Percentiles rank a stretch among this genome's conserved stretches.
These are phyloP conservation scores for Russula vinacea DNA, from an alignment of 768 basidiomycete species.

Conservation along the genomic window DNA sequence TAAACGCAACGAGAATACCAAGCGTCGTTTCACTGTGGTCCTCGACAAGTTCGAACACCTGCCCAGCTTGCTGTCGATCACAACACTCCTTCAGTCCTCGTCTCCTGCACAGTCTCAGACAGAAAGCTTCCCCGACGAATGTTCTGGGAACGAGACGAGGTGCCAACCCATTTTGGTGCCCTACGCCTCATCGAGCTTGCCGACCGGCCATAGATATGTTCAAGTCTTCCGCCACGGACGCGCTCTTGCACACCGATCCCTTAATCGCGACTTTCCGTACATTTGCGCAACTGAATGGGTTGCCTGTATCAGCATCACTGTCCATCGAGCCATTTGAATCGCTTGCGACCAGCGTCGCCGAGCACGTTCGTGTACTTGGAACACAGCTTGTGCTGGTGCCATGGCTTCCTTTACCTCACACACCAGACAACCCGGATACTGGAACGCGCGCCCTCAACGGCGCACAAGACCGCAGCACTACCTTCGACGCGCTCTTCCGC, in stretches of 20 bases:
- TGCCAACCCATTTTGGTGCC: slow-evolving; percentile 39
- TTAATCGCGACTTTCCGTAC: slow-evolving; percentile 70
- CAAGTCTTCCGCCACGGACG: slow-evolving; percentile 61
- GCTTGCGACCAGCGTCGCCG: slow-evolving; percentile 63
- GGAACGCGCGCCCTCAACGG: slow-evolving; percentile 12
- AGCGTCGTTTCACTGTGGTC: slow-evolving; percentile 73
- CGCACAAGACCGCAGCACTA: slow-evolving; percentile 41
- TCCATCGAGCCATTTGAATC: slow-evolving; percentile 76
- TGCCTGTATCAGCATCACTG: slow-evolving; percentile 62
- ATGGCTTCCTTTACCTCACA: slow-evolving; percentile 55
- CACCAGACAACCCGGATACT: slow-evolving; percentile 6
- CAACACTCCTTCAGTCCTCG: slow-evolving; percentile 67
- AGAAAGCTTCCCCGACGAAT: slow-evolving; percentile 3
- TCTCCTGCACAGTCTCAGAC: slow-evolving; percentile 19
- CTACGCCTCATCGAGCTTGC: slow-evolving; percentile 83
- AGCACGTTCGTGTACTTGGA: slow-evolving; percentile 55
- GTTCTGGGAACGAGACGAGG: not conserved
- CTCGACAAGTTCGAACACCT: slow-evolving; percentile 89
- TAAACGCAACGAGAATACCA: slow-evolving; percentile 35
- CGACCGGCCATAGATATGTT: slow-evolving; percentile 63
- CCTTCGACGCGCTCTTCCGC: slow-evolving; percentile 69
- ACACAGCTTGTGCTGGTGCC: slow-evolving; percentile 81
- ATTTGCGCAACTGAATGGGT: slow-evolving; percentile 68
- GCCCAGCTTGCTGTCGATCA: slow-evolving; percentile 84
- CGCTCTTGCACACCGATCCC: slow-evolving; percentile 70